Conservation (phyloP, 352 stramenopile species). For the Elongisporangium prolatum region DNA sequence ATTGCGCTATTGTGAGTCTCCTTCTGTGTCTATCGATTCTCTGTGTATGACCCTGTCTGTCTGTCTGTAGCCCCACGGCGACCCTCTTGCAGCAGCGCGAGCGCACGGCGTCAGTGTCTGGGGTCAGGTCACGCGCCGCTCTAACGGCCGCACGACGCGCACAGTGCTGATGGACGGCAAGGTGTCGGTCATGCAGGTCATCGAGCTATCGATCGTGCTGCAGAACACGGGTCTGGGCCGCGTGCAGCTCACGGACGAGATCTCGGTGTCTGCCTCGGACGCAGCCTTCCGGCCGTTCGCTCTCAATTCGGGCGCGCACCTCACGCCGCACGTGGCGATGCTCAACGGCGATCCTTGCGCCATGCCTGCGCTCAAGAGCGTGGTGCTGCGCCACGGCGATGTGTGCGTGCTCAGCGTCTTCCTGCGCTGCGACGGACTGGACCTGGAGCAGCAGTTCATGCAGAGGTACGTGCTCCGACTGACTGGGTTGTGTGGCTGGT, state of each 20-base stretch:
- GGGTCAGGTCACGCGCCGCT: constrained; percentile 40
- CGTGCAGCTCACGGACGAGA: constrained; percentile 30
- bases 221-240: constrained; percentile 29
- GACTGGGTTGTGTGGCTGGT: no score
- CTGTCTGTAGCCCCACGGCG: constrained; percentile 11
- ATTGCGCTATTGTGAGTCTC: constrained; percentile 7
- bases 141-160: constrained; percentile 50
- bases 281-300: constrained; percentile 27
- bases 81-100: constrained; percentile 30
- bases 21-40: constrained; percentile 1
- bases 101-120: constrained; percentile 23
- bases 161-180: constrained; percentile 40
- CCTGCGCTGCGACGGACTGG: constrained; percentile 37
- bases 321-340: constrained; percentile 32
- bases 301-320: constrained; percentile 29
- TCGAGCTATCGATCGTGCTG: constrained; percentile 50
- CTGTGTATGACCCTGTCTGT: background rate
- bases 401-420: constrained; percentile 48
- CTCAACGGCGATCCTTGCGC: constrained; percentile 26
- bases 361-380: constrained; percentile 13
- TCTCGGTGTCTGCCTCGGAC: constrained; percentile 15
- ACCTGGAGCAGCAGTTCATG: constrained; percentile 52
- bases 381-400: constrained; percentile 39
- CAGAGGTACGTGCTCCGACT: constrained; percentile 20
- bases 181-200: constrained; percentile 45